Evolutionary conservation across 495 filamentous ascomycete genomes (phyloP), one percentile per base, ranked within the genome.

Genomic region (Lophiotrema nucula): DNA sequence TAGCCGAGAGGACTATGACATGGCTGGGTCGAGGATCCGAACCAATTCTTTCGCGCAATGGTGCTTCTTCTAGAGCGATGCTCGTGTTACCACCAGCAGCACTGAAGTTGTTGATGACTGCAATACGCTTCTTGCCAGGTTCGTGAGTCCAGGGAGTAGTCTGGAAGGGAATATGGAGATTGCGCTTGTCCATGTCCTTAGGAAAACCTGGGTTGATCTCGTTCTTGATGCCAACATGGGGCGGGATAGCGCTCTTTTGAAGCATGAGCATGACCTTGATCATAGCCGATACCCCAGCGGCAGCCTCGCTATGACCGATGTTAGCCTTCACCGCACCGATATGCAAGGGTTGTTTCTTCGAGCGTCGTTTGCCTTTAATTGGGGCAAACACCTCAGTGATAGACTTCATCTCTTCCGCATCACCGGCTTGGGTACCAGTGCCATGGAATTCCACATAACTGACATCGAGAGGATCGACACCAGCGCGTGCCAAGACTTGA

Each of bases 381-480:
- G 65, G 60, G 22, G 62, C 69, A 31, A 72, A 67, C 11, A 53
- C 56, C 13, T 57, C 51, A 10, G 66, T 41, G 1, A 76, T 69
- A 15, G 71, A 69, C 12, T 47, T 33, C 66, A 74, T 73, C 56
- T 76, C 73, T 12, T 47, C 56, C 3, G 58, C 52, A 49, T 76
- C 73, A 25, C 73, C 73, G 10, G 62, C 70, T 60, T 75, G 72
- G 15, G 73, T 76, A 3, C 73, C 73, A 3, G 73, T 76, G 4
- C 73, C 73, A 47, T 76, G 73, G 66, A 73, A 72, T 43, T 75
- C 73, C 12, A 74, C 62, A 47, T 71, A 73, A 16, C 46, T 53
- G 26, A 76, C 53, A 15, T 70, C 60, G 4, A 24, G 10, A 4
- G 71, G 60, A 26, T 68, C 44, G 0, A 67, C 28, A 27, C 43